These are phyloP conservation scores for Raphanus sativus DNA, from an alignment of 345 rosid species.

Conservation along the genomic window DNA sequence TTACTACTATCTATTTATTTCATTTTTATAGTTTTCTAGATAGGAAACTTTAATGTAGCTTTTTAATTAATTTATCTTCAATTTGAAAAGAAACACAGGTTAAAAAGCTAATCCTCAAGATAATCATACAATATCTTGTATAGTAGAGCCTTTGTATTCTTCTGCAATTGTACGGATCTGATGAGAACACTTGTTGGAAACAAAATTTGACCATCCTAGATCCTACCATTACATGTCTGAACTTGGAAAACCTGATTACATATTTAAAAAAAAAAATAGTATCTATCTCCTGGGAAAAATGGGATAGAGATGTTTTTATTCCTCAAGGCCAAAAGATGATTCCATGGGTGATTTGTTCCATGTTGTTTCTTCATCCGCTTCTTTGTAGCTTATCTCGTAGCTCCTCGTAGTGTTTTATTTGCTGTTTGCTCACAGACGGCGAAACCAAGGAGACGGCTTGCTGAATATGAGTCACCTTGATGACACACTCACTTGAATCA, in stretches of 20 bases:
- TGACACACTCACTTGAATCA: conserved; percentile 35
- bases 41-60: background rate
- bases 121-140: too few relatives aligned
- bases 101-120: too few relatives aligned
- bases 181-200: too few relatives aligned
- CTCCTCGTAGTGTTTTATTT: conserved; percentile 46
- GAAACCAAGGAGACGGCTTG: conserved; percentile 52
- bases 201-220: too few relatives aligned
- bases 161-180: too few relatives aligned
- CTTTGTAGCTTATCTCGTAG: conserved; percentile 45
- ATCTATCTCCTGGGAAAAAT: background rate
- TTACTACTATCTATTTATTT: background rate
- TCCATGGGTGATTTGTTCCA: conserved; percentile 18
- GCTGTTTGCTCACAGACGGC: conserved; percentile 63
- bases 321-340: conserved; percentile 17
- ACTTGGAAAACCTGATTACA: too few relatives aligned
- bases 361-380: conserved; percentile 35
- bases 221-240: too few relatives aligned
- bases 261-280: background rate
- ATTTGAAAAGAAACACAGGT: too few relatives aligned
- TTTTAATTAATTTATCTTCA: too few relatives aligned
- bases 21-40: background rate
- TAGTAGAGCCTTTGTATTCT: too few relatives aligned
- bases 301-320: background rate
- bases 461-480: conserved; percentile 61